These are phyloP conservation scores for Brassica napus DNA, from an alignment of 345 rosid species.

Conservation along the genomic window DNA sequence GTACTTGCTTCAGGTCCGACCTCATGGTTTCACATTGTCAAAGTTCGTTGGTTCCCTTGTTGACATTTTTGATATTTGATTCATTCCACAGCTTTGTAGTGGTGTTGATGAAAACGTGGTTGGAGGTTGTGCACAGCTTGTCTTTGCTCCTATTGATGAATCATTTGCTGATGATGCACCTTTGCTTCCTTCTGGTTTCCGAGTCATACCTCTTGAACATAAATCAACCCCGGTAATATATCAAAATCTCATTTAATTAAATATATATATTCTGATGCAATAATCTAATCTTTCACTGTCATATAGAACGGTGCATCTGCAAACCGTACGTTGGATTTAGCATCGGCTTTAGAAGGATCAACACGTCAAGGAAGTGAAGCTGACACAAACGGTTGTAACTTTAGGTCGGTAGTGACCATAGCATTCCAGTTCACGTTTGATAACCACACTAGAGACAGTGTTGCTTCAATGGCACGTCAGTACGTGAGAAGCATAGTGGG, in stretches of 20 bases:
- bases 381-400: conserved; percentile 56
- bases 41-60: neutral
- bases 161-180: conserved; percentile 99
- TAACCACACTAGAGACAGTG: conserved; percentile 76
- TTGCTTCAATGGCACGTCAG: conserved; percentile 96
- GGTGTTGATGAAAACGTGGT: conserved; percentile 91
- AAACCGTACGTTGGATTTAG: conserved; percentile 84
- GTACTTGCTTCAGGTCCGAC: conserved; percentile 81
- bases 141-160: conserved; percentile 93
- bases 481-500: conserved; percentile 84
- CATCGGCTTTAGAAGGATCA: conserved; percentile 79
- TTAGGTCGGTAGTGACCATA: conserved; percentile 84
- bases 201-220: conserved; percentile 84
- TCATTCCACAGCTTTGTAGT: conserved; percentile 60
- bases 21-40: too few species aligned
- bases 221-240: conserved; percentile 55
- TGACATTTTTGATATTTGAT: neutral
- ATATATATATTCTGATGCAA: neutral
- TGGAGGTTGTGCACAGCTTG: conserved; percentile 94
- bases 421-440: conserved; percentile 92
- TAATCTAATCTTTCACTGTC: conserved; percentile 18
- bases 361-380: conserved; percentile 58
- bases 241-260: neutral
- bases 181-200: conserved; percentile 86
- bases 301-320: conserved; percentile 62